Evolutionary conservation across 75 land plant species (phyloP), one percentile per base, ranked within the genome.

Genomic region (Sequoia sempervirens): DNA sequence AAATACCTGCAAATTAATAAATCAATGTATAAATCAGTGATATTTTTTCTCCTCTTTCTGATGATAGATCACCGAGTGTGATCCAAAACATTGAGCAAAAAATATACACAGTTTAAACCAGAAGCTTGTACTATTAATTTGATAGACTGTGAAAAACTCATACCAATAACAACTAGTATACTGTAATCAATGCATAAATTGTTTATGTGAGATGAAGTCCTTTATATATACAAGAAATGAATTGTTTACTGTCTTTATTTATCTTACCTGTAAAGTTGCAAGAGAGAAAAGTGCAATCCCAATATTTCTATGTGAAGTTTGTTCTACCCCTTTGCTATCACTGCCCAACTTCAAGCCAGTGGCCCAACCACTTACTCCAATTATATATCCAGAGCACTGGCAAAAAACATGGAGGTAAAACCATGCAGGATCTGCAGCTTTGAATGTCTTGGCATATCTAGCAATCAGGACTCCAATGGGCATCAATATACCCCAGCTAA

Each of bases 351-450:
- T 89, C 76, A 95, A 75, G 13, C 97, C 97, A 4, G 87, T 84
- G 3, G 83, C 93, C 94, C 94, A 95, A 32, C 94, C 96, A n/a
- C 91, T 88, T 50, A 92, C 94, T 23, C 96, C 97, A 5, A 91
- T 79, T 13, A 83, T 46, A 82, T 95, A 95, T 28, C 91, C 97
- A 1, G 89, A 83, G 50, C 79, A 23, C 83, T 95, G 95, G 85
- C 90, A 95, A 54, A 84, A 38, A 8, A 84, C 90, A 83, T 95
- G 97, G 43, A 95, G 85, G 90, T 93, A 94, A 83, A 93, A 95
- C 97, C 95, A 95, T 4, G 89, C 90, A 0, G 92, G 95, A 37
- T 90, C 79, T 2, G 88, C 91, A 0, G 80, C 72, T 54, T 84
- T 38, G 74, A 92, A 90, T 32, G 86, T 90, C 85, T 84, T 91